Evolutionary conservation across 306 rosid species (phyloP).

Genomic region (Vigna trinervia): DNA sequence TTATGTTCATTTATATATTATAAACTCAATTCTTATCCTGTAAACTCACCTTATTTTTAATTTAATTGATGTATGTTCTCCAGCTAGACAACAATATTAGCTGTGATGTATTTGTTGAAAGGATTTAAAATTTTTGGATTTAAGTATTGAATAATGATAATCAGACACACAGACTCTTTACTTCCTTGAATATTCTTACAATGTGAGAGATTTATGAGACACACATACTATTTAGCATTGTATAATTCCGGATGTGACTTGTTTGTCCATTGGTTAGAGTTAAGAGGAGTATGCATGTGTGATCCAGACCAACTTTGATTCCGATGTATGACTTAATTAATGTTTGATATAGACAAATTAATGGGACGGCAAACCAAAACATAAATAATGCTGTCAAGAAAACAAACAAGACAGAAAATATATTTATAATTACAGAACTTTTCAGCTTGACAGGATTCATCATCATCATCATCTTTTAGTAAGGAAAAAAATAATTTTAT

Average conservation of each 20-base stretch:
- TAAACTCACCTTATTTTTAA: too few species aligned
- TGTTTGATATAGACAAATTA: conserved; percentile 1
- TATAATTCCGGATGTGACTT: not conserved
- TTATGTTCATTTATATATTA: too few species aligned
- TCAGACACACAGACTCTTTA: not conserved
- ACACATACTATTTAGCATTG: not conserved
- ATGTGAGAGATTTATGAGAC: not conserved
- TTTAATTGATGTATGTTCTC: too few species aligned
- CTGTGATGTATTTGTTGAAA: too few species aligned
- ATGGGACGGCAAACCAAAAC: conserved; percentile 33
- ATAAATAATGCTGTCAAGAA: conserved; percentile 3
- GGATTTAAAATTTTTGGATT: not conserved
- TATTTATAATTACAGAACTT: not conserved
- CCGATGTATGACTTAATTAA: not conserved
- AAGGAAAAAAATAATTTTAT: not conserved
- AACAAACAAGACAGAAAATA: not conserved
- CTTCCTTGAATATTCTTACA: too few species aligned
- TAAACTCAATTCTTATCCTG: too few species aligned
- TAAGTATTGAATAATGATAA: not conserved
- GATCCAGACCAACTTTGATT: not conserved
- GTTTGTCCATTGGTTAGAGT: not conserved
- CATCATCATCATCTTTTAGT: not conserved
- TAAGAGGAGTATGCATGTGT: not conserved
- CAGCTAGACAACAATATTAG: too few species aligned
- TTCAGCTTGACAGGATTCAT: not conserved